These are phyloP conservation scores for Skeletonema costatum DNA, from an alignment of 108 stramenopile genomes.

Conservation along the genomic window DNA sequence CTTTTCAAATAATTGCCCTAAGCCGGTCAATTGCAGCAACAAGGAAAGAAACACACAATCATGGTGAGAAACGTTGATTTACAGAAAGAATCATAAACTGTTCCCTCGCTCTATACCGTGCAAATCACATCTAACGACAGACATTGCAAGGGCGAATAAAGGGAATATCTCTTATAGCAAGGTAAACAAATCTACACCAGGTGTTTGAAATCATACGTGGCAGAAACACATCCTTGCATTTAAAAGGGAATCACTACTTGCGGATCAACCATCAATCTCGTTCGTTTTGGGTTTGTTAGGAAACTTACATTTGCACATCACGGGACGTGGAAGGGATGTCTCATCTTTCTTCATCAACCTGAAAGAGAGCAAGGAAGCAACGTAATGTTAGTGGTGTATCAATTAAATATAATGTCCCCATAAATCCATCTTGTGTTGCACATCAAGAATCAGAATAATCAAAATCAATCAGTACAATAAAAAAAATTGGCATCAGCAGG, in stretches of 20 bases:
- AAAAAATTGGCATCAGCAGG: constrained; percentile 30
- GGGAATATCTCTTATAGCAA: constrained; percentile 32
- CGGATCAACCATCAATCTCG: not conserved
- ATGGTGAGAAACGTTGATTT: not conserved
- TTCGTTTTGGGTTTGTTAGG: too few species aligned
- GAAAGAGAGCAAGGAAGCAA: not conserved
- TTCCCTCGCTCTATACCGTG: constrained; percentile 54
- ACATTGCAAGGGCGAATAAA: constrained; percentile 46
- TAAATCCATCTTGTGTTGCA: not conserved
- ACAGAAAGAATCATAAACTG: not conserved
- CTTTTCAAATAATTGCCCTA: too few species aligned
- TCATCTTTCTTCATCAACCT: too few species aligned
- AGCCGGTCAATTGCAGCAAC: not conserved
- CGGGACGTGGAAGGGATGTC: too few species aligned
- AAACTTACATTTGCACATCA: too few species aligned
- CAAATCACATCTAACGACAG: constrained; percentile 23
- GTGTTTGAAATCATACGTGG: constrained; percentile 36
- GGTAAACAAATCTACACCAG: constrained; percentile 48
- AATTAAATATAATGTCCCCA: too few species aligned
- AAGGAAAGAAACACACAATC: not conserved
- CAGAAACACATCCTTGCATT: constrained; percentile 50
- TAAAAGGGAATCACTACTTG: not conserved
- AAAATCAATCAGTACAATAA: constrained; percentile 35
- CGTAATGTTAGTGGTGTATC: not conserved
- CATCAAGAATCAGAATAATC: constrained; percentile 44